phyloP scores from a whole-genome alignment of 2,329 filamentous ascomycete genomes.

The Cephalotrichum gorgonifer region DNA sequence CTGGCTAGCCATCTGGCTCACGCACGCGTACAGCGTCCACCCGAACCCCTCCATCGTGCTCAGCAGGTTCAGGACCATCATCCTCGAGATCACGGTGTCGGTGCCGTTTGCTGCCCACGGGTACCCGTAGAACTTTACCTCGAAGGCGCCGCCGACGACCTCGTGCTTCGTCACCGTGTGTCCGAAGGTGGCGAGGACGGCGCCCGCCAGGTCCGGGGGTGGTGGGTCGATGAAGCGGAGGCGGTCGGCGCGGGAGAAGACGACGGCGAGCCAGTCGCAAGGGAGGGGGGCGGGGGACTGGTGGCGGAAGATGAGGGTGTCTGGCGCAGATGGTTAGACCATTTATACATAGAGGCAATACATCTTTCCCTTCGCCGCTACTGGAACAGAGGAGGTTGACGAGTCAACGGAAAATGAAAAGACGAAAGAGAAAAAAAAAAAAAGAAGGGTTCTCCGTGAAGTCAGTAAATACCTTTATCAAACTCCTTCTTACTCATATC shows the following conservation, averaged over 20 bases:
- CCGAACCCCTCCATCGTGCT: neutral
- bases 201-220: neutral
- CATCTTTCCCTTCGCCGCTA: no score
- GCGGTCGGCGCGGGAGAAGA: neutral
- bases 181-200: neutral
- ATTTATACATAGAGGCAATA: no score
- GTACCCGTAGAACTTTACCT: neutral
- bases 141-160: neutral
- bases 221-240: neutral
- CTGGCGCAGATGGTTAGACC: no score
- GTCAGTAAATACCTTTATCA: no score
- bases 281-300: no score
- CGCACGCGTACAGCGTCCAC: neutral
- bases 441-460: no score
- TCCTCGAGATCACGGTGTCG: neutral
- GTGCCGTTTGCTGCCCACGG: neutral
- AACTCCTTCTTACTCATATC: no score
- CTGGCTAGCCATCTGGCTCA: no score
- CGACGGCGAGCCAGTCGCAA: neutral
- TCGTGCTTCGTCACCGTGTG: neutral
- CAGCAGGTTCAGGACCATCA: neutral
- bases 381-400: no score
- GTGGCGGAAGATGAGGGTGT: no score
- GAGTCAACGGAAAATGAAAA: no score
- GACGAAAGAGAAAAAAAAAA: no score